Evolutionary conservation across 108 stramenopile species (phyloP), one percentile per base, ranked within the genome.

Genomic region (Skeletonema menzelii): DNA sequence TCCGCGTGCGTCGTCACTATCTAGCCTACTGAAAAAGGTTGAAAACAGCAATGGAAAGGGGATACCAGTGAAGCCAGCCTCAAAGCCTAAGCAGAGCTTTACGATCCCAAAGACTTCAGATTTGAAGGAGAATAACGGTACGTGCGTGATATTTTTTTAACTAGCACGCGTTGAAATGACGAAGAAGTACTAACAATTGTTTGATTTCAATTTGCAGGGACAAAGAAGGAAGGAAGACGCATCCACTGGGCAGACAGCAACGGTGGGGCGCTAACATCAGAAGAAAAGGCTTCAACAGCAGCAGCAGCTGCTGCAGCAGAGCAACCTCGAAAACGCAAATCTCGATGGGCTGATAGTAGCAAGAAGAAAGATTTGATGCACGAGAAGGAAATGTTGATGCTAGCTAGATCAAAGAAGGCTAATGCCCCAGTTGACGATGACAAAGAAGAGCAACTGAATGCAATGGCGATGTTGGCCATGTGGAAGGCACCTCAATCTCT

Each of bases 201-300:
- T 71, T 30, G 12, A 0, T 60, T 30, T 27, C 5, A 63, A 38
- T 31, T 37, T 24, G 15, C 70, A 53, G 27, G 24, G 46, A 42
- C 17, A 12, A 66, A 72, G 75, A 79, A 84, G 70, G 62, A 72
- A 19, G 57, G 59, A 24, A 85, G 86, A 55, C 80, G 86, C 14
- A 88, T 95, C 15, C 91, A 88, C 63, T 95, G 91, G 91, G 78
- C 84, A 17, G 94, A 95, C 67, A 84, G 82, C 59, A 87, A 85
- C 53, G 94, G 93, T 26, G 84, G 89, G 8, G 69, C 69, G 12
- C 70, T 94, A 46, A 64, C 74, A 26, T 73, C 42, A 58, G 64
- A 24, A 46, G 82, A 46, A 35, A 79, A 79, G 22, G 79, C 61
- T 37, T 28, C 17, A 28, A 49, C 62, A 62, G 55, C 56, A 24